Conservation (phyloP, 1,139 yeast genomes). For the Suhomyces atakaporum region DNA sequence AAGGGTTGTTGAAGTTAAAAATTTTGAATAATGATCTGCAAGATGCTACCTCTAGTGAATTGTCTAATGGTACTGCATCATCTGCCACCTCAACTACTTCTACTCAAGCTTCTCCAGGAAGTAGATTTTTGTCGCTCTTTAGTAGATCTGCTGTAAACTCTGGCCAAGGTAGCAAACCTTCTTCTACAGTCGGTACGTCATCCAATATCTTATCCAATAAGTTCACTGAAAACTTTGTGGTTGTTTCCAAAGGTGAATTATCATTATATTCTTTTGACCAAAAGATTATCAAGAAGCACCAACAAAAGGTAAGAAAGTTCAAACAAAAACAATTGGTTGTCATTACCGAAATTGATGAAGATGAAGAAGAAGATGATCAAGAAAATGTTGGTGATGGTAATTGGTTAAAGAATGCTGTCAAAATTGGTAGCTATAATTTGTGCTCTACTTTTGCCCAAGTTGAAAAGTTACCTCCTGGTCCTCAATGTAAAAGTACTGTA, state of each 20-base stretch:
- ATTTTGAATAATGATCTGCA: constrained; percentile 45
- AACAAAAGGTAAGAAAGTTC: constrained; percentile 33
- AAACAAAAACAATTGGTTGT: constrained; percentile 25
- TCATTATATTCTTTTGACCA: constrained; percentile 55
- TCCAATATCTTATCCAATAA: constrained; percentile 23
- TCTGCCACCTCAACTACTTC: constrained; percentile 29
- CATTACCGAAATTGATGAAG: constrained; percentile 17
- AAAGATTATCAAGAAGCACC: constrained; percentile 45
- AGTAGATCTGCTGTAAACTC: constrained; percentile 17
- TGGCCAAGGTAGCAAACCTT: constrained; percentile 5
- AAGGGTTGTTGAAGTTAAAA: constrained; percentile 63
- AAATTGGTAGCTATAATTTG: constrained; percentile 49
- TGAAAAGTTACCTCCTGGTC: constrained; percentile 25
- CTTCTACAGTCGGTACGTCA: constrained; percentile 12
- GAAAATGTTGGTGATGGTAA: constrained; percentile 62
- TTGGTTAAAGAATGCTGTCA: constrained; percentile 59
- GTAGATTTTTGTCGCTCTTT: constrained; percentile 31
- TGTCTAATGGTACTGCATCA: constrained; percentile 20
- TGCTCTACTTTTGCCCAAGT: constrained; percentile 52
- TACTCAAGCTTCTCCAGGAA: constrained; percentile 14
- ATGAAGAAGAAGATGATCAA: constrained; percentile 22
- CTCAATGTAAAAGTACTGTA: constrained; percentile 18
- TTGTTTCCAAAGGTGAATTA: constrained; percentile 59
- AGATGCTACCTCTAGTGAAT: constrained; percentile 26
- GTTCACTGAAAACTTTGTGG: constrained; percentile 54